Base-by-base conservation (phyloP, 495 filamentous ascomycete species). In the Hyphodiscus hymeniophilus region DNA sequence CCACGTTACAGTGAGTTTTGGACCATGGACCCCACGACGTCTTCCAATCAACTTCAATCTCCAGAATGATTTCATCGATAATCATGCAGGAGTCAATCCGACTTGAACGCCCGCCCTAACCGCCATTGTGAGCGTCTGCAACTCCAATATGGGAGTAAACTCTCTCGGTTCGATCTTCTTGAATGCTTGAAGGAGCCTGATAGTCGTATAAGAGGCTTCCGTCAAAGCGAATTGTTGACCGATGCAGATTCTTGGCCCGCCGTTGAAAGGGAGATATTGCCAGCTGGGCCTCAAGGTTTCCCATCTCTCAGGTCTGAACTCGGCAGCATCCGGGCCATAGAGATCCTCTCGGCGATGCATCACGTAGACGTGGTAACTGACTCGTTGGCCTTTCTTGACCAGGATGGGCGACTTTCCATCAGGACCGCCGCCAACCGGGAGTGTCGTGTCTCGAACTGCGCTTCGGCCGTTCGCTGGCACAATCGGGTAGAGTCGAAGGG, bases 161-260 rank as follows among this genome's bases (percentile, higher is more conserved):
- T 18, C 13, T 36, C 13, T 36, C 34, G 26, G 26, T 28, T 28
- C 26, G 10, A 28, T 28, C 36, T 62, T 51, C 34, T 76, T 70
- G 60, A 80, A 85, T 38, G 66, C 70, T 65, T 85, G 82, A 48
- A 83, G 48, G 18, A 85, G 65, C 20, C 78, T 60, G 13, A 82
- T 75, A 22, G 81, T 57, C 1, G 79, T 75, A 44, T 74, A 76
- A 1, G 62, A 61, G n/a, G 75, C 69, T 58, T 81, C 75, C 0
- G 71, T 78, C 58, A 80, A 61, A 11, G 77, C 79, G 52, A 79
- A 78, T 45, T 72, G 69, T 59, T 72, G 68, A 6, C 71, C 71
- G 16, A 56, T 56, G 24, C 67, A 81, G 34, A 82, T 79, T n/a
- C 81, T 66, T 2, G 81, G 80, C 0, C 79, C 80, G 0, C 80